phyloP scores from a whole-genome alignment of 1,284 basidiomycete genomes.

The Cryptococcus neoformans region DNA sequence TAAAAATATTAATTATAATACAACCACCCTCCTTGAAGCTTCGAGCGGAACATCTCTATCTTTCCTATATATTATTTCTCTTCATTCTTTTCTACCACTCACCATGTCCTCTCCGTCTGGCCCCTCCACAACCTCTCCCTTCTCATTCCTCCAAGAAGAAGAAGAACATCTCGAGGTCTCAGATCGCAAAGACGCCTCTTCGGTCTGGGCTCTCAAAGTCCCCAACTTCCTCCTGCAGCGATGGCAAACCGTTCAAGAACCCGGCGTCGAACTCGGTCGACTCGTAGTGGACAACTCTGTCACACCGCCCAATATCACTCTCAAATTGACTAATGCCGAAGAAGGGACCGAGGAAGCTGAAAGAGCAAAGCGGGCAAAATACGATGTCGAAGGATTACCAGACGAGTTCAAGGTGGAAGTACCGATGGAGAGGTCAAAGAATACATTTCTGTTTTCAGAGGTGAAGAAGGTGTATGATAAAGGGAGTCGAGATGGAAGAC shows the following conservation, averaged over 20 bases:
- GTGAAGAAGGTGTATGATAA: conserved; percentile 15
- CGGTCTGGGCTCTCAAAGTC: conserved; percentile 49
- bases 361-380: conserved; percentile 7
- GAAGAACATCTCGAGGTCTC: conserved; percentile 34
- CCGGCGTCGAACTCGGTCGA: conserved; percentile 51
- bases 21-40: too few species aligned
- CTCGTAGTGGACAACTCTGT: conserved; percentile 51
- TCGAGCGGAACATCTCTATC: too few species aligned
- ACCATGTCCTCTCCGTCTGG: background rate
- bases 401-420: conserved; percentile 40
- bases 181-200: conserved; percentile 16
- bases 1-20: too few species aligned
- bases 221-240: conserved; percentile 54
- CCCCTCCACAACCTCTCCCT: conserved; percentile 1
- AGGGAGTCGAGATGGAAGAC: conserved; percentile 1
- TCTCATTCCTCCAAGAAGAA: conserved; percentile 6
- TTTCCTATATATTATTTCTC: too few species aligned
- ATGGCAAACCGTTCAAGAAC: conserved; percentile 52
- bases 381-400: conserved; percentile 29
- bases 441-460: conserved; percentile 43
- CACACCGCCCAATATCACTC: conserved; percentile 21
- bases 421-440: conserved; percentile 32
- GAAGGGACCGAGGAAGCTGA: background rate
- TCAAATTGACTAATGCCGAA: conserved; percentile 18
- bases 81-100: background rate